Conservation (phyloP, 202 grass and related monocot species). For the Schoenoplectus tabernaemontani region DNA sequence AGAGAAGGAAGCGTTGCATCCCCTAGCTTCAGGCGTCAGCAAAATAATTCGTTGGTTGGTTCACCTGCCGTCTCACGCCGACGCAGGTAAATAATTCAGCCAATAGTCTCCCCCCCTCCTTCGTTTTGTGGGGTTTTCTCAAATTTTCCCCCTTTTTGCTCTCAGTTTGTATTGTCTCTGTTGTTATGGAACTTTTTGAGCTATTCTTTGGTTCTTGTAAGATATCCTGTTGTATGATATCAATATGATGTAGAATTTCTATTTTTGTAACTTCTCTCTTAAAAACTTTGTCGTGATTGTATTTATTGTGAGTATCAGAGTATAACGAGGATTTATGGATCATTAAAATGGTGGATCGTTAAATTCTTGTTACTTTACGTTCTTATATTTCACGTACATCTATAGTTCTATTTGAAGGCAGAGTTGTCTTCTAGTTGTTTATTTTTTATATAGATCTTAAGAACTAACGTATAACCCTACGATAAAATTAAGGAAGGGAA, state of each 20-base stretch:
- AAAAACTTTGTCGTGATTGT: constrained; percentile 20
- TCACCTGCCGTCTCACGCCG: constrained; percentile 50
- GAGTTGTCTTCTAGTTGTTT: not conserved
- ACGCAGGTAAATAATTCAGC: constrained; percentile 40
- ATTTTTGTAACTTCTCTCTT: not conserved
- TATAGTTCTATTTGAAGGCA: not conserved
- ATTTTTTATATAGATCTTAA: not conserved
- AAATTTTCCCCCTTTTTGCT: not conserved
- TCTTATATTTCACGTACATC: not conserved
- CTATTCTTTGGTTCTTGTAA: constrained; percentile 26
- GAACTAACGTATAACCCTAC: not conserved
- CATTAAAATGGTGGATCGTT: not conserved
- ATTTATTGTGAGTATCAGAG: constrained; percentile 18
- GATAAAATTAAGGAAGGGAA: not conserved
- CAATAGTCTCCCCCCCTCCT: not conserved
- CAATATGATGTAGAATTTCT: constrained; percentile 9
- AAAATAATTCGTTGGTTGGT: constrained; percentile 25
- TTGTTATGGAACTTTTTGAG: constrained; percentile 8
- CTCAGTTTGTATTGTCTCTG: constrained; percentile 3
- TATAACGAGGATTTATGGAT: not conserved
- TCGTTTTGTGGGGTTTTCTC: not conserved
- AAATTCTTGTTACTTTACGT: not conserved
- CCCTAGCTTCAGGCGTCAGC: constrained; percentile 71
- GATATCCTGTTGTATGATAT: constrained; percentile 26
- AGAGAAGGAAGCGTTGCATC: constrained; percentile 35